These are phyloP conservation scores for Penicillium sp. DNA, from an alignment of 2,329 filamentous ascomycete genomes.

Conservation along the genomic window DNA sequence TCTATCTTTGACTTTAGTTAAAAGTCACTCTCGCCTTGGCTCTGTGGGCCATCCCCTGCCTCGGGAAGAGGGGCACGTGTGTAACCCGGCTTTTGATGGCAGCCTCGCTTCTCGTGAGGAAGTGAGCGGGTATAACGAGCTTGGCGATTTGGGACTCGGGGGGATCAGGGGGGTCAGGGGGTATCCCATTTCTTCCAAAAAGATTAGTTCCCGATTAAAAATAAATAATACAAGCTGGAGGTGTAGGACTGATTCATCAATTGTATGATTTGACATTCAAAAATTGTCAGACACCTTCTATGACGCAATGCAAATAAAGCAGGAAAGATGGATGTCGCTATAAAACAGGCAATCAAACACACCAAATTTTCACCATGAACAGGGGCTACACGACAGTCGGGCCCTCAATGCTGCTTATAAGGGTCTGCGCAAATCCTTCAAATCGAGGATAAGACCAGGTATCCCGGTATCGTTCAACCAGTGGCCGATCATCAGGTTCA, in stretches of 20 bases:
- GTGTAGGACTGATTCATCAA: not conserved
- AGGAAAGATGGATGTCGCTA: slow-evolving; percentile 9
- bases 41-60: not conserved
- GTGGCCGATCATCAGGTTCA: slow-evolving; percentile 32
- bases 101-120: slow-evolving; percentile 4
- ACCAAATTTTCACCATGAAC: not conserved
- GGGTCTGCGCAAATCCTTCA: slow-evolving; percentile 41
- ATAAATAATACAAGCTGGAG: no score
- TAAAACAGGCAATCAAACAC: not conserved
- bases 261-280: not conserved
- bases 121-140: slow-evolving; percentile 3
- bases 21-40: not conserved
- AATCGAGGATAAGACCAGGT: slow-evolving; percentile 47
- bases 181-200: slow-evolving; percentile 6
- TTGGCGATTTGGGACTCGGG: slow-evolving; percentile 7
- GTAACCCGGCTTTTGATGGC: not conserved
- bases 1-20: slow-evolving; percentile 4
- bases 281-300: not conserved
- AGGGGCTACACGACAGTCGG: slow-evolving; percentile 5
- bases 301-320: slow-evolving; percentile 16
- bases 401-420: slow-evolving; percentile 33
- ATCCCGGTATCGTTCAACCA: slow-evolving; percentile 47
- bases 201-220: not conserved
- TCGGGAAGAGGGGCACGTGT: not conserved
- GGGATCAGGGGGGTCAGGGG: not conserved